A percentile compares a stretch with the other conserved stretches of the same genome.
Evolutionary conservation across 257 asterid species (phyloP).

Genomic region (Leonotis leonurus): DNA sequence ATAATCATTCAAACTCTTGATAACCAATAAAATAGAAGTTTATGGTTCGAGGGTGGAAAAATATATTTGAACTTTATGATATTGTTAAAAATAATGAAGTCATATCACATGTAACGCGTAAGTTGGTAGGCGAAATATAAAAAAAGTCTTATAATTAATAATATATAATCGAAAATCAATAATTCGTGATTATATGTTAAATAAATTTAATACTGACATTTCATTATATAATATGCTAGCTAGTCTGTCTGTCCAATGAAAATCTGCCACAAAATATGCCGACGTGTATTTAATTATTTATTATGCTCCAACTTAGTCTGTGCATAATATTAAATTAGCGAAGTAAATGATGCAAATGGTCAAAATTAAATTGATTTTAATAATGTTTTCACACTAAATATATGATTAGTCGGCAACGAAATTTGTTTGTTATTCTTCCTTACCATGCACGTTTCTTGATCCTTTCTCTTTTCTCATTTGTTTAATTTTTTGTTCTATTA

Average conservation of each 20-base stretch:
- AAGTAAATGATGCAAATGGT: background rate
- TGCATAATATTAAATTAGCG: slow-evolving; percentile 12
- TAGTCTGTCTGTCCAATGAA: slow-evolving; percentile 16
- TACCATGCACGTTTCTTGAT: no score
- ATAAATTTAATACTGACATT: no score
- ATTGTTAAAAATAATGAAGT: background rate
- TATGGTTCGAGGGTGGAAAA: no score
- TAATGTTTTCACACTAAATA: slow-evolving; percentile 3
- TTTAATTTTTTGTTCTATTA: no score
- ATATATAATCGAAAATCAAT: background rate
- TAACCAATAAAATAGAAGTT: background rate
- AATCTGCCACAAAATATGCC: slow-evolving; percentile 19
- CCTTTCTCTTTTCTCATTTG: no score
- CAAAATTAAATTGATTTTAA: background rate
- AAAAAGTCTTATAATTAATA: no score
- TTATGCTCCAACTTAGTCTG: slow-evolving; percentile 16
- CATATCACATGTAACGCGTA: background rate
- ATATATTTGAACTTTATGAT: background rate
- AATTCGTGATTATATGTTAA: background rate
- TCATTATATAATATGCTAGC: background rate
- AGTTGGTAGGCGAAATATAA: no score
- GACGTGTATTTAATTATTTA: slow-evolving; percentile 17
- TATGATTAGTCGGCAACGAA: slow-evolving; percentile 10
- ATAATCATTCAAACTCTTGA: no score
- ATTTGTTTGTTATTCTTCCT: no score